Evolutionary conservation across 2,329 filamentous ascomycete species (phyloP), one percentile per base, ranked within the genome.

Genomic region (Penicillium expansum): DNA sequence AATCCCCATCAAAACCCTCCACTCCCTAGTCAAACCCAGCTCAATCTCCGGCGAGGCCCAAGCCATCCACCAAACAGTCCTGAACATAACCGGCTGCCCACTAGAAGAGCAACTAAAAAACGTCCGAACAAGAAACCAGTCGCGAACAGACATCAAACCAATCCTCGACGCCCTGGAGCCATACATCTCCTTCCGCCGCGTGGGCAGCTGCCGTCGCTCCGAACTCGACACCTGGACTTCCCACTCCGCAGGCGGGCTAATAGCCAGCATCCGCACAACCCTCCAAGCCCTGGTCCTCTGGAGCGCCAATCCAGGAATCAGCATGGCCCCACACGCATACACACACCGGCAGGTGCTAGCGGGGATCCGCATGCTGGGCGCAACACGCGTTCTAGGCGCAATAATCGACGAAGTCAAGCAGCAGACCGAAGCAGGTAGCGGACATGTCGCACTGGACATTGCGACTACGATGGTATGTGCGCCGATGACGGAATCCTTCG

Each of bases 1-100:
- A 20, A 79, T 83, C 5, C 70, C 83, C 1, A 68, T 86, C 50
- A 80, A 80, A 60, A 78, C 85, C 16, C 77, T 87, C 7, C 75
- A 80, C 47, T 82, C 83, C 51, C 73, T 87, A 5, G 76, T 86
- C 5, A 82, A 80, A 52, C 81, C 83, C 1, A 77, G 75, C 20
- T 83, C 82, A 2, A 83, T 81, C 52, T 85, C 82, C 2, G 78
- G 80, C 43, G 84, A 87, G 55, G 83, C 83, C 22, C 79, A 82
- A 63, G 79, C 81, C 18, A 86, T 86, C 73, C 85, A 87, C 64
- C 76, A 76, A 33, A 83, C 82, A 0, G 83, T 88, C 43, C 68
- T 87, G 10, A 79, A 77, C 10, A 84, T 86, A 59, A 78, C 83
- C 1, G 80, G 82, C 1, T 76, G 75, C 32, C 75, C 76, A 1